phyloP scores from a whole-genome alignment of 2,329 filamentous ascomycete species.

The Bertia moriformis region DNA sequence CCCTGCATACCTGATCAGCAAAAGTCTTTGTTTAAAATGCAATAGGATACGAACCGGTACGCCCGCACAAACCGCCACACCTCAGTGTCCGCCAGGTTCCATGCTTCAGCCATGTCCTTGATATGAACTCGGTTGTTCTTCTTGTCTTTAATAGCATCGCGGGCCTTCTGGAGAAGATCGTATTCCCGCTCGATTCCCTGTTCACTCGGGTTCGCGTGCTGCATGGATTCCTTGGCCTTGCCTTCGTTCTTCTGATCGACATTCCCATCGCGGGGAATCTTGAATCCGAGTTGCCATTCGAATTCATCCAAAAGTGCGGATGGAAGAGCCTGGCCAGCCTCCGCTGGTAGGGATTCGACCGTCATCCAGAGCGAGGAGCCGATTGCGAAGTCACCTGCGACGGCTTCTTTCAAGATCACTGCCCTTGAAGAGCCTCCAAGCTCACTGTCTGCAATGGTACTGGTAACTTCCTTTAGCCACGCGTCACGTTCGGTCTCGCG shows the following conservation, averaged over 20 bases:
- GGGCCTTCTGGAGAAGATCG: background rate
- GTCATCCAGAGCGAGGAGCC: background rate
- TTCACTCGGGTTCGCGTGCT: background rate
- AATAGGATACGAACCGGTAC: conserved; percentile 21
- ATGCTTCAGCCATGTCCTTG: conserved; percentile 27
- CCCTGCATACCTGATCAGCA: conserved; percentile 14
- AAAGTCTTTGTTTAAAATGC: background rate
- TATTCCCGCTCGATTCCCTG: background rate
- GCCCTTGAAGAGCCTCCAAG: background rate
- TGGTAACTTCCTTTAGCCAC: background rate
- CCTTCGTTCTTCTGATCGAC: background rate
- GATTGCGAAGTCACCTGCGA: background rate
- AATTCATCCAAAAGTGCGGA: background rate
- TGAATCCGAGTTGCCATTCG: conserved; percentile 1
- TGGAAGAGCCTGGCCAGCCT: background rate
- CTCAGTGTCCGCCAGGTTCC: conserved; percentile 49
- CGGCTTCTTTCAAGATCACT: background rate
- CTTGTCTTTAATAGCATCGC: background rate
- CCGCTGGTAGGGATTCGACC: background rate
- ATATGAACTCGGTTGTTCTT: conserved; percentile 8
- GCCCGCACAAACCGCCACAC: conserved; percentile 49
- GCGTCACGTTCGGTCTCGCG: conserved; percentile 1
- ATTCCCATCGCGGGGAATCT: background rate
- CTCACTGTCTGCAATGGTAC: background rate
- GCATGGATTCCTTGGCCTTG: background rate